Evolutionary conservation across 352 stramenopile species (phyloP), one percentile per base, ranked within the genome.

Genomic region (Globisporangium cystogenes): DNA sequence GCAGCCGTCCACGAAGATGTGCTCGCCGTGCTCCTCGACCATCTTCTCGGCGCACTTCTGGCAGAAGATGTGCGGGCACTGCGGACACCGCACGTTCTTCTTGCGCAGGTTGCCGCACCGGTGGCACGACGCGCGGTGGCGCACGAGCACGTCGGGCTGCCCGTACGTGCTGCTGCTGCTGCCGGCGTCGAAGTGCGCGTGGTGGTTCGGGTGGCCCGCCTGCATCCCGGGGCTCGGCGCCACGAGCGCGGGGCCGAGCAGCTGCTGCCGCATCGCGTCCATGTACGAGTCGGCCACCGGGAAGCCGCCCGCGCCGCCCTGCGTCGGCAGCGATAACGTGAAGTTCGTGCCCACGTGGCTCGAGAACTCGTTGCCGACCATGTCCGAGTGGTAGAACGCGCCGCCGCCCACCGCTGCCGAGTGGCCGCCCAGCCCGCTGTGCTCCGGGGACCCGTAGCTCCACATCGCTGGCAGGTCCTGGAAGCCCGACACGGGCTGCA

Each of bases 11-110:
- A 72, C 68, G 48, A 96, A 96, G 55, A 91, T 82, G 20, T 51
- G 53, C 4, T 82, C 65, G 21, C 82, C 84, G 51, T 95, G 82
- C 63, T 96, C 84, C 51, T 95, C 78, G 18, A 90, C 51, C 83
- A 96, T 94, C 67, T 96, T 95, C 51, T 96, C 86, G 45, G 77
- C 80, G 59, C 86, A 90, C 48, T 91, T 93, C 20, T 86, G 77
- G 57, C 86, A 96, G 55, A 94, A 96, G 52, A 96, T 93, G 62
- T 96, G 84, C 42, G 86, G 83, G 52, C 86, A 96, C n/a, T 76
- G 67, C 12, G 70, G 65, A 59, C 86, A 96, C 15, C 73, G 75
- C 23, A 93, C 74, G 55, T 87, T 93, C 60, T 92, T 93, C 67
- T 96, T 96, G 47, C 86, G 83, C 42, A 96, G 61, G 40, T 96